Conservation (phyloP, 2,329 filamentous ascomycete genomes). For the Ascochyta fabae region DNA sequence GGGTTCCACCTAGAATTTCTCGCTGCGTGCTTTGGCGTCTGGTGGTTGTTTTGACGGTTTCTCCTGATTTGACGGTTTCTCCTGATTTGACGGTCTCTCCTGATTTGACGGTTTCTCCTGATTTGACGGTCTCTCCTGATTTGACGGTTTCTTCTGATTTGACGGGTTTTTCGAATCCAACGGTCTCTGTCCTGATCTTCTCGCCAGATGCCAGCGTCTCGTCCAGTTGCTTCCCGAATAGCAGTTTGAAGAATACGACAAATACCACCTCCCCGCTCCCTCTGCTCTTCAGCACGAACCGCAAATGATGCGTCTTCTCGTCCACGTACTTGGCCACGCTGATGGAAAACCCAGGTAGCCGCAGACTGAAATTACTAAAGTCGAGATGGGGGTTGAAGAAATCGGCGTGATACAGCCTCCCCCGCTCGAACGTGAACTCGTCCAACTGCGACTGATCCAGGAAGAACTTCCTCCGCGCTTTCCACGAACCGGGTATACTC, state of each 20-base stretch:
- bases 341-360: constrained; percentile 55
- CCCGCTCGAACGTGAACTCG: constrained; percentile 52
- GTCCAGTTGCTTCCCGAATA: constrained; percentile 53
- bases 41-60: neutral
- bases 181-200: neutral
- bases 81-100: too few species aligned
- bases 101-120: neutral
- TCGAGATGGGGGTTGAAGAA: constrained; percentile 59
- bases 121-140: neutral
- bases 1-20: constrained; percentile 7
- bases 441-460: constrained; percentile 45
- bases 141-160: neutral
- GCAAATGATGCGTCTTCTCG: constrained; percentile 55
- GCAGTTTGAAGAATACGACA: constrained; percentile 54
- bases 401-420: constrained; percentile 53
- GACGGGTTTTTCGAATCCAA: neutral
- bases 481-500: constrained; percentile 48
- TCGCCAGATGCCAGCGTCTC: constrained; percentile 35
- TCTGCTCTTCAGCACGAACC: constrained; percentile 55
- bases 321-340: constrained; percentile 56
- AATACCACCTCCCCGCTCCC: constrained; percentile 51
- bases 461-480: constrained; percentile 56
- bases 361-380: constrained; percentile 54
- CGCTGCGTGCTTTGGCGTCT: constrained; percentile 3
- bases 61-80: neutral